Conservation (phyloP, 441 rosid genomes). For the Gossypium gossypioides region DNA sequence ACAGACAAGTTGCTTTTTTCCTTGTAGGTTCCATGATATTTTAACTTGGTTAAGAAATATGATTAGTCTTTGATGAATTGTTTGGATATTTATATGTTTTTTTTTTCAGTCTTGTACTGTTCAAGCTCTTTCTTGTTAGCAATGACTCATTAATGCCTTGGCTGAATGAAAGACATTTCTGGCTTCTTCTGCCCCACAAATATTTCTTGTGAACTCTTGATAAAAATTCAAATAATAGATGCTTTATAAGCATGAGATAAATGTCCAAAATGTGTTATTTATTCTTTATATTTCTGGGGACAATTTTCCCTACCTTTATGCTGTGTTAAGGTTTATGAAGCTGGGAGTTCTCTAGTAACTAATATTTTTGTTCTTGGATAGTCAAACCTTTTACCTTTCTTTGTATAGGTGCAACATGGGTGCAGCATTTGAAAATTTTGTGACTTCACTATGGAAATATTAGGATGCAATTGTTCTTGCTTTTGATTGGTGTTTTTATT, state of each 20-base stretch:
- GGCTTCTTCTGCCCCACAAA: background rate
- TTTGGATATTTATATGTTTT: constrained; percentile 5
- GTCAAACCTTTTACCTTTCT: background rate
- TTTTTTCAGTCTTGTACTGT: constrained; percentile 8
- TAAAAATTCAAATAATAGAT: background rate
- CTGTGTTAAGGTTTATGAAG: background rate
- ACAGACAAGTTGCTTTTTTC: constrained; percentile 95
- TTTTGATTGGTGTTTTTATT: constrained; percentile 4
- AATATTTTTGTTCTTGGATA: background rate
- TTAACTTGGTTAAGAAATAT: constrained; percentile 19
- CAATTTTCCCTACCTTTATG: background rate
- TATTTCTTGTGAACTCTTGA: background rate
- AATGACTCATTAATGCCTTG: constrained; percentile 13
- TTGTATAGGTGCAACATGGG: background rate
- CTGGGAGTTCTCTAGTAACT: background rate
- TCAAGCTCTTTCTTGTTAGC: background rate
- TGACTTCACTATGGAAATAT: background rate
- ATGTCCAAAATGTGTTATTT: background rate
- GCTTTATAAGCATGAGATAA: background rate
- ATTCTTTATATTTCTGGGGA: background rate
- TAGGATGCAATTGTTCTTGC: background rate
- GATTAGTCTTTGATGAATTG: constrained; percentile 12
- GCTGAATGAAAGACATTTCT: constrained; percentile 9
- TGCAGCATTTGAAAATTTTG: background rate
- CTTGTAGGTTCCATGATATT: constrained; percentile 65